Evolutionary conservation across 78 protist species (phyloP).

Genomic region (Dictyostelium brefeldianum): DNA sequence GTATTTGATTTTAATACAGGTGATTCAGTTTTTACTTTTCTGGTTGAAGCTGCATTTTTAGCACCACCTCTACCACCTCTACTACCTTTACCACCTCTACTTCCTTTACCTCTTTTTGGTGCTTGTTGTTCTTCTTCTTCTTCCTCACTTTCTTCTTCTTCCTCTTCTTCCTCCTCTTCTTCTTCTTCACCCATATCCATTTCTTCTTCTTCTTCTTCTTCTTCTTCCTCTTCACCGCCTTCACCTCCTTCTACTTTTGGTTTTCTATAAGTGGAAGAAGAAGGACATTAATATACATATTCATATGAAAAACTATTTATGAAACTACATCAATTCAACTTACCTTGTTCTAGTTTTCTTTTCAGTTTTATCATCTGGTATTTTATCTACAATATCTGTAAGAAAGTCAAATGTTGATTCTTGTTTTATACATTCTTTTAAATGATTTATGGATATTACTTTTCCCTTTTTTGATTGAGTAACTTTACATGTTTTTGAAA

Average conservation of each 20-base stretch:
- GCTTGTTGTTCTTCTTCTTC: slow-evolving; percentile 56
- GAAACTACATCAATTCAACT: not conserved
- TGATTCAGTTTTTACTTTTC: not conserved
- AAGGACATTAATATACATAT: too few relatives aligned
- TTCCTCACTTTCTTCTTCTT: slow-evolving; percentile 47
- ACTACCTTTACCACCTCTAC: slow-evolving; percentile 22
- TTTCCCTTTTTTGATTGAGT: slow-evolving; percentile 62
- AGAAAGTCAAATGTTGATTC: slow-evolving; percentile 69
- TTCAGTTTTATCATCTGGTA: slow-evolving; percentile 33
- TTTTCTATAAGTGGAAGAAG: not conserved
- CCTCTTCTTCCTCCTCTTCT: slow-evolving; percentile 37
- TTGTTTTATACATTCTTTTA: slow-evolving; percentile 51
- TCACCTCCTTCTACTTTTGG: slow-evolving; percentile 11
- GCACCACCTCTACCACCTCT: slow-evolving; percentile 32
- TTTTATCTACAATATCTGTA: slow-evolving; percentile 46
- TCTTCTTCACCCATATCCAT: slow-evolving; percentile 80
- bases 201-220: slow-evolving; percentile 42
- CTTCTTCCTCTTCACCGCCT: slow-evolving; percentile 44
- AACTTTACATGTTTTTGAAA: slow-evolving; percentile 42
- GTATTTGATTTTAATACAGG: not conserved
- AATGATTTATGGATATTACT: slow-evolving; percentile 55
- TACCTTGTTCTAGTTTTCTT: slow-evolving; percentile 31
- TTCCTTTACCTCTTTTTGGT: slow-evolving; percentile 57
- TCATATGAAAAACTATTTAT: too few relatives aligned
- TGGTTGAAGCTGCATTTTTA: not conserved